phyloP scores from a whole-genome alignment of 176 grass and related monocot species.

The Carex cristatella region DNA sequence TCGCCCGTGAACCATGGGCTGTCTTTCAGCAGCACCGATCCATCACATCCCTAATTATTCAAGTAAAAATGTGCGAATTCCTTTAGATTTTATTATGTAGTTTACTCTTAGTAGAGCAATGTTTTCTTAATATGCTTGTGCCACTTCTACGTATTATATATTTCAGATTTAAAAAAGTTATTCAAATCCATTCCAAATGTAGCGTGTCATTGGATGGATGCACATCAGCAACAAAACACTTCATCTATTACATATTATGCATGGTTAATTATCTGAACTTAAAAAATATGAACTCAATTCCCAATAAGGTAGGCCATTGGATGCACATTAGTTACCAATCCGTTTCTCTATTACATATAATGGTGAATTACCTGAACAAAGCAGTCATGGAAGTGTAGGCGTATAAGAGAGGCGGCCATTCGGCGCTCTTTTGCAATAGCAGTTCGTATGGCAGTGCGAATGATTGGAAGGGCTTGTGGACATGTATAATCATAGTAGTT shows the following conservation, averaged over 20 bases:
- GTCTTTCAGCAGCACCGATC: constrained; percentile 2
- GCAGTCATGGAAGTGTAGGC: constrained; percentile 3
- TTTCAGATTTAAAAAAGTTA: too few relatives aligned
- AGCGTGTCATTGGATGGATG: not conserved
- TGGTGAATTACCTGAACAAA: not conserved
- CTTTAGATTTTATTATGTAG: not conserved
- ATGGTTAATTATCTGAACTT: not conserved
- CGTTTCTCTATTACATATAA: not conserved
- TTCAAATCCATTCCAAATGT: too few relatives aligned
- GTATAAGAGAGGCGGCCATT: not conserved
- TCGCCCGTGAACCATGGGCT: not conserved
- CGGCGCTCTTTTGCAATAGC: not conserved
- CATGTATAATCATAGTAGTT: constrained; percentile 14
- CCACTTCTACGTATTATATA: too few relatives aligned
- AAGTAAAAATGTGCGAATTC: not conserved
- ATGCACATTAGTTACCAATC: not conserved
- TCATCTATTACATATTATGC: not conserved
- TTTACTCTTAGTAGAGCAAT: too few relatives aligned
- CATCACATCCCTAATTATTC: constrained; percentile 6
- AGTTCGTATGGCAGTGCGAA: not conserved
- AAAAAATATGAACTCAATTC: too few relatives aligned
- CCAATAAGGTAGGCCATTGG: too few relatives aligned
- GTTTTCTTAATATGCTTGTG: too few relatives aligned
- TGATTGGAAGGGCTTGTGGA: not conserved
- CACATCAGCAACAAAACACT: not conserved